These are phyloP conservation scores for Suillus occidentalis DNA, from an alignment of 768 basidiomycete genomes.

Conservation along the genomic window DNA sequence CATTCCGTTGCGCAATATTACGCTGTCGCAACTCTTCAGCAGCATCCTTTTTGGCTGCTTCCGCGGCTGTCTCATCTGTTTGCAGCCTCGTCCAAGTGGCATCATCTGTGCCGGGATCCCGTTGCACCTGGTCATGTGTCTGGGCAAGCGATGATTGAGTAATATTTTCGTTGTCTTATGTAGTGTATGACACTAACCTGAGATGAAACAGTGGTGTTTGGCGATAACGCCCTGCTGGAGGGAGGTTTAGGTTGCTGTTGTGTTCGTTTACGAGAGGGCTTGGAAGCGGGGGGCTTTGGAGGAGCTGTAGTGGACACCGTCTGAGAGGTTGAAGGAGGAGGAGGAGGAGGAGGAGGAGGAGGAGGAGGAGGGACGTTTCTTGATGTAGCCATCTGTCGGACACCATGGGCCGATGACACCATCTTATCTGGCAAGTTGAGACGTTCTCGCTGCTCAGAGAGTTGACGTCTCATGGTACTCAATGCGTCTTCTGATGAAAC, in stretches of 20 bases:
- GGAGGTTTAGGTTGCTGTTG: neutral
- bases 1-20: slow-evolving; percentile 19
- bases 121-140: slow-evolving; percentile 12
- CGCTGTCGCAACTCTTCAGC: slow-evolving; percentile 20
- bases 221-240: slow-evolving; percentile 1
- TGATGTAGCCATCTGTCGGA: slow-evolving; percentile 17
- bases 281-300: slow-evolving; percentile 12
- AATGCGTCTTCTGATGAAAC: slow-evolving; percentile 27
- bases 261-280: slow-evolving; percentile 7
- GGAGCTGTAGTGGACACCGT: slow-evolving; percentile 20
- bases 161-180: neutral
- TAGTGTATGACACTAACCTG: neutral
- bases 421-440: slow-evolving; percentile 21
- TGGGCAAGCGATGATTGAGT: neutral
- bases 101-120: slow-evolving; percentile 58
- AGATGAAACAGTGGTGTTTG: neutral
- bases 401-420: slow-evolving; percentile 7
- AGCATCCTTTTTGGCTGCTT: slow-evolving; percentile 18
- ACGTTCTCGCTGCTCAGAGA: slow-evolving; percentile 25
- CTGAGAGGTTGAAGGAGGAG: slow-evolving; percentile 21
- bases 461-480: slow-evolving; percentile 22
- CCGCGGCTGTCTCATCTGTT: slow-evolving; percentile 30
- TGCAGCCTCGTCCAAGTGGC: slow-evolving; percentile 51
- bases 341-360: too few species aligned
- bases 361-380: slow-evolving; percentile 24